Conservation (phyloP, 148 eudicot species). For the Rhododendron henanense region DNA sequence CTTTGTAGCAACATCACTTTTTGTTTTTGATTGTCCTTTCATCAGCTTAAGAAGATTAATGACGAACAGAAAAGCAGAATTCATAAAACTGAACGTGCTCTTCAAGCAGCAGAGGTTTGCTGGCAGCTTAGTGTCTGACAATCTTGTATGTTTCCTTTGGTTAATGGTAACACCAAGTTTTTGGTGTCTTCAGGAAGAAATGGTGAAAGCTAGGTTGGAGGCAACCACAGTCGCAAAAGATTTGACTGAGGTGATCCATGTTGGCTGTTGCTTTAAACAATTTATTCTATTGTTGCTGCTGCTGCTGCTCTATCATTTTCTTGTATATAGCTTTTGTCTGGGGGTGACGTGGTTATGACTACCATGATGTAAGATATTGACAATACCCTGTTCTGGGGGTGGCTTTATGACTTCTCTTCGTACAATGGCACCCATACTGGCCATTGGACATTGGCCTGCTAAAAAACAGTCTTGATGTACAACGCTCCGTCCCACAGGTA, state of each 20-base stretch:
- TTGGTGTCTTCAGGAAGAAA: conserved; percentile 47
- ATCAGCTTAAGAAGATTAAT: conserved; percentile 37
- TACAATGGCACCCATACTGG: background rate
- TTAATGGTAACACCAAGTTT: background rate
- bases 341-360: background rate
- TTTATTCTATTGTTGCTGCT: background rate
- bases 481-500: background rate
- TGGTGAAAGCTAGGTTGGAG: conserved; percentile 51
- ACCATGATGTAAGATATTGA: background rate
- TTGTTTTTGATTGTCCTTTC: conserved; percentile 5
- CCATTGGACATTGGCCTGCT: background rate
- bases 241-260: conserved; percentile 34
- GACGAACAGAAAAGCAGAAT: conserved; percentile 32
- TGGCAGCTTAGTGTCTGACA: background rate
- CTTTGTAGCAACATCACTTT: background rate
- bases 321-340: background rate
- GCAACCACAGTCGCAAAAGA: conserved; percentile 44
- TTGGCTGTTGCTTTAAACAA: background rate
- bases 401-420: background rate
- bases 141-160: background rate
- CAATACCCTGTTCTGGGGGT: background rate
- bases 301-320: background rate
- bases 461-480: background rate
- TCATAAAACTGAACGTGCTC: conserved; percentile 29
- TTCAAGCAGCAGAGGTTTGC: conserved; percentile 33